Conservation (phyloP, 2,329 filamentous ascomycete species). For the Fusarium sp. region DNA sequence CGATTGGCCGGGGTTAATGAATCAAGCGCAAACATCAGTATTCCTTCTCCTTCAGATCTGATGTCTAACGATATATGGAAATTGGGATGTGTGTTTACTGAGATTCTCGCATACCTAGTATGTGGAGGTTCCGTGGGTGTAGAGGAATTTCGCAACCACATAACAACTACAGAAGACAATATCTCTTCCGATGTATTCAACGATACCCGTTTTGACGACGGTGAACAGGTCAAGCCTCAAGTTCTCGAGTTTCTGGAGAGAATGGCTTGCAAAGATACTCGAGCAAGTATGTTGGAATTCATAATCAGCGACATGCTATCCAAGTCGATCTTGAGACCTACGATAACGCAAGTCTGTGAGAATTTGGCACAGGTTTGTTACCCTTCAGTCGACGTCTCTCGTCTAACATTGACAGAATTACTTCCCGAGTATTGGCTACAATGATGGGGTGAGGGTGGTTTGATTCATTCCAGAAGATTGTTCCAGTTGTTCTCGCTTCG, state of each 20-base stretch:
- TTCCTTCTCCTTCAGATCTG: not conserved
- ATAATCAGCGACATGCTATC: rapidly evolving
- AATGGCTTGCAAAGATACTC: rapidly evolving
- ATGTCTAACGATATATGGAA: not conserved
- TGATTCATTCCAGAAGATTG: rapidly evolving
- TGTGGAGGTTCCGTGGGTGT: not conserved
- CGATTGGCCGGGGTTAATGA: rapidly evolving
- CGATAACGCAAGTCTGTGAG: rapidly evolving
- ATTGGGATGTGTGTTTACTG: not conserved
- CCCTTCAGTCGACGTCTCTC: rapidly evolving
- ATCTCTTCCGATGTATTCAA: not conserved
- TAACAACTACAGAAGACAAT: not conserved
- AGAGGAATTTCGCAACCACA: rapidly evolving
- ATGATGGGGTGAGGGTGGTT: not conserved
- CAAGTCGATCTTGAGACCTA: not conserved
- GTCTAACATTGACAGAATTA: not conserved
- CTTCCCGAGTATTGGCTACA: rapidly evolving
- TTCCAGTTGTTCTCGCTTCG: rapidly evolving
- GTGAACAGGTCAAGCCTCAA: not conserved
- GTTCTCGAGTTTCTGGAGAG: not conserved
- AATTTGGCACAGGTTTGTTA: rapidly evolving
- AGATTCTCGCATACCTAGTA: rapidly evolving
- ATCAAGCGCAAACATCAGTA: rapidly evolving
- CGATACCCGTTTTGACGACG: not conserved
- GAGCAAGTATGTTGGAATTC: rapidly evolving